Evolutionary conservation across 768 basidiomycete species (phyloP).

Genomic region (Jaapia argillacea): DNA sequence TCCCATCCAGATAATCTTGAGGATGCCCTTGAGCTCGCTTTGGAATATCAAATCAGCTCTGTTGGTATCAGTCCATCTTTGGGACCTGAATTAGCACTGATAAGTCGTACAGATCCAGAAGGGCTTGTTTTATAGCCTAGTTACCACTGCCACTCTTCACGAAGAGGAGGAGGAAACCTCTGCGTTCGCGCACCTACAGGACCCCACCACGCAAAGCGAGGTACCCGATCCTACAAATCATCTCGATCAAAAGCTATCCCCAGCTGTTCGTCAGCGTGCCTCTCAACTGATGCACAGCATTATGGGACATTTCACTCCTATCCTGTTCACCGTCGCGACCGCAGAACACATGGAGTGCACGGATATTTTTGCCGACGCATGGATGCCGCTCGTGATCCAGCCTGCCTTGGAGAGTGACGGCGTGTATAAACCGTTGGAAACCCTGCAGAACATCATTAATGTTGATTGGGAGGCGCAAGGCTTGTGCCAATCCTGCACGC

Average conservation of each 20-base stretch:
- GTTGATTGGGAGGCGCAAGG: constrained; percentile 52
- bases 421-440: constrained; percentile 65
- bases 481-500: constrained; percentile 46
- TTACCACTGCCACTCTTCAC: constrained; percentile 50
- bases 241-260: constrained; percentile 20
- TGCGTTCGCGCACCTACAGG: constrained; percentile 3
- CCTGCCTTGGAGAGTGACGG: constrained; percentile 54
- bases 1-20: constrained; percentile 30
- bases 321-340: constrained; percentile 60
- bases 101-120: constrained; percentile 40
- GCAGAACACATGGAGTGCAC: constrained; percentile 72
- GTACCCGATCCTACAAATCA: no score
- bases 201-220: no score
- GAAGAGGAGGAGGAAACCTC: constrained; percentile 18
- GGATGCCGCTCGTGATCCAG: constrained; percentile 63
- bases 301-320: constrained; percentile 61
- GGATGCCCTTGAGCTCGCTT: constrained; percentile 44
- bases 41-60: constrained; percentile 32
- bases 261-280: constrained; percentile 29
- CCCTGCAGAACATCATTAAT: constrained; percentile 43
- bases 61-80: constrained; percentile 27
- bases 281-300: constrained; percentile 39
- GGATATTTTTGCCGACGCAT: constrained; percentile 57
- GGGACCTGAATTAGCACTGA: not conserved
- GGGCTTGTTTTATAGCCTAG: constrained; percentile 51